Evolutionary conservation across 2,329 filamentous ascomycete genomes (phyloP).

Genomic region (Botryotinia globosa): DNA sequence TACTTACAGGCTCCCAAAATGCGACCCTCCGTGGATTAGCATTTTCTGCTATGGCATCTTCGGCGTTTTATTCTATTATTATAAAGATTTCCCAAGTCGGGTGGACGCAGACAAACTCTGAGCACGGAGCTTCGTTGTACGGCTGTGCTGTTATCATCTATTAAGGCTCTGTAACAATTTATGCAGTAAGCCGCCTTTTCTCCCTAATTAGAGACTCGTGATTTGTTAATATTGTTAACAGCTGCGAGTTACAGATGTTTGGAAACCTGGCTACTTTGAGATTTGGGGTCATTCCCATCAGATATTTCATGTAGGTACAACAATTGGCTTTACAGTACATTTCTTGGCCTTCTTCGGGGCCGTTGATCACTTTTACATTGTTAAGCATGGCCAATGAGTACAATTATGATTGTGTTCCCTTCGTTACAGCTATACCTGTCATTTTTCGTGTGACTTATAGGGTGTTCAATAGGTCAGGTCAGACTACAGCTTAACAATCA

Average conservation of each 20-base stretch:
- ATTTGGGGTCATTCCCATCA: conserved; percentile 14
- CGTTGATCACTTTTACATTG: conserved; percentile 10
- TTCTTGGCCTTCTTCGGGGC: conserved; percentile 13
- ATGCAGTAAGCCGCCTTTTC: neutral
- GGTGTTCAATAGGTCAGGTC: too few relatives aligned
- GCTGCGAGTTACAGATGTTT: conserved; percentile 5
- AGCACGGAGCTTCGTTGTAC: neutral
- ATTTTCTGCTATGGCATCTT: neutral
- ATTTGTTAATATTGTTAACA: neutral
- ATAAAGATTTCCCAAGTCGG: neutral
- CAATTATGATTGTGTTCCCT: neutral
- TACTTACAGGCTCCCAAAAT: neutral
- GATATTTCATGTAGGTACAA: conserved; percentile 13
- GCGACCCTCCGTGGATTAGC: neutral
- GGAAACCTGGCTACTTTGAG: conserved; percentile 13
- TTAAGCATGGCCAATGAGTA: neutral
- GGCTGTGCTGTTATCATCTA: neutral
- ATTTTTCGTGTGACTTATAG: neutral
- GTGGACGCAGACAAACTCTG: neutral
- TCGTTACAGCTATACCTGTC: neutral
- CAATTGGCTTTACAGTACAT: conserved; percentile 13
- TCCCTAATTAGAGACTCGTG: neutral
- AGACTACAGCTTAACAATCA: too few relatives aligned
- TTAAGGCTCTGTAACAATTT: too few relatives aligned
- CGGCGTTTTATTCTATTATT: neutral